Conservation (phyloP, 2,329 filamentous ascomycete species). For the Daldinia eschscholtzii region DNA sequence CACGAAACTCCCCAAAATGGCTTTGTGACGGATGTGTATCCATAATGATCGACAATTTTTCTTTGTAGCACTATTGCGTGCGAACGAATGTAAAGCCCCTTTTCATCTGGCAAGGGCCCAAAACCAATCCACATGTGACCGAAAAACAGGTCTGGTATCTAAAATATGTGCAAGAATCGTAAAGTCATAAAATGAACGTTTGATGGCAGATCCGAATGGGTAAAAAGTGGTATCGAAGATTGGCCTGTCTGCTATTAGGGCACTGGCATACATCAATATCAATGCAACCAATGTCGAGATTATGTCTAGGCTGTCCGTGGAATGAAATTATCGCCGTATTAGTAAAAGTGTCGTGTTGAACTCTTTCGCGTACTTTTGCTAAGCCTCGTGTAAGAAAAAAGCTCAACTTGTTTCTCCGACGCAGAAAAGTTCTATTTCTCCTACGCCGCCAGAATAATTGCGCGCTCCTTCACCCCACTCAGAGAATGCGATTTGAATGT, state of each 20-base stretch:
- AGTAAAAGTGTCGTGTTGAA: conserved; percentile 19
- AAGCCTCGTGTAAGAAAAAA: background rate
- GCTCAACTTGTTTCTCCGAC: conserved; percentile 61
- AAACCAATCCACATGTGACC: conserved; percentile 37
- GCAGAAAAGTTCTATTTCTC: conserved; percentile 91
- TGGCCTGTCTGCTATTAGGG: conserved; percentile 36
- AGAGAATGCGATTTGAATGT: conserved; percentile 94
- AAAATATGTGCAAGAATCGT: conserved; percentile 53
- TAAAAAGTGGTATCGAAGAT: conserved; percentile 49
- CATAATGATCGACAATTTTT: conserved; percentile 34
- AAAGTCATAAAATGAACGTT: conserved; percentile 46
- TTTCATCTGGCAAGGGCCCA: conserved; percentile 35
- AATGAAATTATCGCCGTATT: conserved; percentile 16
- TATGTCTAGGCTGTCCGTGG: conserved; percentile 17
- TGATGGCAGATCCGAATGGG: conserved; percentile 25
- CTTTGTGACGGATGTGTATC: conserved; percentile 23
- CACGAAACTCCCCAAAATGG: conserved; percentile 11
- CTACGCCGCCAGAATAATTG: conserved; percentile 76
- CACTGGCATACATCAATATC: conserved; percentile 34
- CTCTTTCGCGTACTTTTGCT: background rate
- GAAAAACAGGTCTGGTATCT: conserved; percentile 45
- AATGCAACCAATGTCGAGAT: conserved; percentile 31
- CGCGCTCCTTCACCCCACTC: conserved; percentile 84
- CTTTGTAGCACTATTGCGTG: conserved; percentile 22
- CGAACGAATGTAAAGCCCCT: conserved; percentile 36